Evolutionary conservation across 2,329 filamentous ascomycete species (phyloP).

Genomic region (Aspergillus bombycis): DNA sequence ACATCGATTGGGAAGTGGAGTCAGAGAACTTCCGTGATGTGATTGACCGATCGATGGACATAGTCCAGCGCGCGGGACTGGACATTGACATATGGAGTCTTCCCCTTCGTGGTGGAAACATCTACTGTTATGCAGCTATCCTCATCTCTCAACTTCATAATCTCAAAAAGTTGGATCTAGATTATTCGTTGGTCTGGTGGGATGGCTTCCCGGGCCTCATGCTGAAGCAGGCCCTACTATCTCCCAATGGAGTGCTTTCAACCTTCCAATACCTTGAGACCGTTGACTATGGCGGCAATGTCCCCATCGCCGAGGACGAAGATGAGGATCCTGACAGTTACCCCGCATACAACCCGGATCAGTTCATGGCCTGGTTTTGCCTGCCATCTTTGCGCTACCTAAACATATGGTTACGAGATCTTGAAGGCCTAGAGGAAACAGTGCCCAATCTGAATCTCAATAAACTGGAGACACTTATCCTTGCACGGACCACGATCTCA

Average conservation of each 20-base stretch:
- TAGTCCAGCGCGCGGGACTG: background rate
- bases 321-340: slow-evolving; percentile 1
- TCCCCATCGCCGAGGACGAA: background rate
- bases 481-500: background rate
- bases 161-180: background rate
- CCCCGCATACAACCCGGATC: background rate
- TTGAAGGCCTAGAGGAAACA: background rate
- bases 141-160: slow-evolving; percentile 3
- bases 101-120: background rate
- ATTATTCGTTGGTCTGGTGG: slow-evolving; percentile 6
- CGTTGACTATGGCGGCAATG: slow-evolving; percentile 1
- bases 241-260: background rate
- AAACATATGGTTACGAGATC: slow-evolving; percentile 1
- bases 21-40: background rate
- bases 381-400: background rate
- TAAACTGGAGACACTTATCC: background rate
- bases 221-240: background rate
- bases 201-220: background rate
- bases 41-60: background rate
- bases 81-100: background rate
- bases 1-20: background rate
- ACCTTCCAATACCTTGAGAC: background rate
- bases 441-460: background rate
- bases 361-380: slow-evolving; percentile 5
- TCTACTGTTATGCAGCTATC: background rate